Evolutionary conservation across 2,329 filamentous ascomycete species (phyloP).

Genomic region (Fusarium beomiforme): DNA sequence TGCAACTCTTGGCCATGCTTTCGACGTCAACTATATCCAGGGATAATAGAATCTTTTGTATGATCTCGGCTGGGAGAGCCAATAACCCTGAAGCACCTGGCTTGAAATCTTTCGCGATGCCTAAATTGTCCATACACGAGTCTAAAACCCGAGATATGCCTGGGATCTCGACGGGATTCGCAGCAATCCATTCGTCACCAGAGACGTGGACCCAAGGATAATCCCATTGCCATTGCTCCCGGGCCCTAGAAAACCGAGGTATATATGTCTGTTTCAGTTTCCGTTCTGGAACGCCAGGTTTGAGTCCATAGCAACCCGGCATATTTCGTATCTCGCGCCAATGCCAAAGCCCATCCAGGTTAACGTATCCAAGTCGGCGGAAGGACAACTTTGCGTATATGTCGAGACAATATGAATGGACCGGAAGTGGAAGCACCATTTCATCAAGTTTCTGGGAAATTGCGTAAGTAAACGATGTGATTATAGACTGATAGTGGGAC

Average conservation of each 20-base stretch:
- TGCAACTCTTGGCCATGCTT: background rate
- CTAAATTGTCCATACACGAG: rapidly evolving
- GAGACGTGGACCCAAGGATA: background rate
- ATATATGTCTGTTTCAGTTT: background rate
- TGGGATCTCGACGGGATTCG: background rate
- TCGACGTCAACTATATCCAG: rapidly evolving
- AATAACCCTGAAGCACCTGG: background rate
- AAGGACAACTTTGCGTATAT: background rate
- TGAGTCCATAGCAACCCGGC: background rate
- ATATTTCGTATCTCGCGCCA: background rate
- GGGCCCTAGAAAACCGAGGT: background rate
- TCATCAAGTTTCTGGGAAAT: background rate
- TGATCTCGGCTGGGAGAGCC: background rate
- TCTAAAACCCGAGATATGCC: rapidly evolving
- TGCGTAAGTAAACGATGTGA: background rate
- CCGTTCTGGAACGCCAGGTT: background rate
- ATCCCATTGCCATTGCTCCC: background rate
- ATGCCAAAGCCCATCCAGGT: conserved; percentile 5
- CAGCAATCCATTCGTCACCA: background rate
- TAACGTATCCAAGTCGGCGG: rapidly evolving
- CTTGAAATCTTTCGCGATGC: rapidly evolving
- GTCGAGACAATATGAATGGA: conserved; percentile 9
- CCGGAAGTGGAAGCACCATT: background rate
- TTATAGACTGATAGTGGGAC: rapidly evolving
- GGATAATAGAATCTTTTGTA: background rate